Evolutionary conservation across 345 rosid species (phyloP).

Genomic region (Hibiscus tridactylites): DNA sequence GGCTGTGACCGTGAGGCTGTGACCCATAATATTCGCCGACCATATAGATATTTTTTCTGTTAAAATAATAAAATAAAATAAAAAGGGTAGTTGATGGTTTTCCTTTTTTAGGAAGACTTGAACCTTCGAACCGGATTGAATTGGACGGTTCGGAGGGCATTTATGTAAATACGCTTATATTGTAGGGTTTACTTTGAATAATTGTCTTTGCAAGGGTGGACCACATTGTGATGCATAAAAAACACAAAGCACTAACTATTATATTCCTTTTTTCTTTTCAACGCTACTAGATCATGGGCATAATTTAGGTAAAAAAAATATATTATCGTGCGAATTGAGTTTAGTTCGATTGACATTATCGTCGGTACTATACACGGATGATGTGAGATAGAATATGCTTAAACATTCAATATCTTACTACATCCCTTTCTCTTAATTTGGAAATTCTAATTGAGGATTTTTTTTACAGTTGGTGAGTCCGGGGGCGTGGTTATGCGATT

Average conservation of each 20-base stretch:
- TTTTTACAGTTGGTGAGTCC: conserved; percentile 29
- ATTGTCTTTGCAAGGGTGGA: neutral
- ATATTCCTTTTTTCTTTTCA: neutral
- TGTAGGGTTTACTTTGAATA: neutral
- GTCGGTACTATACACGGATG: too few species aligned
- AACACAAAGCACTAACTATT: neutral
- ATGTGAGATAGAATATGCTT: too few species aligned
- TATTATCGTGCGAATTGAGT: too few species aligned
- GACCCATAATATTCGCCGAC: neutral
- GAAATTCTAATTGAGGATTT: neutral
- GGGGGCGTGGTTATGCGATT: conserved; percentile 41
- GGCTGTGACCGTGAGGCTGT: neutral
- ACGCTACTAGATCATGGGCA: neutral
- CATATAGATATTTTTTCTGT: neutral
- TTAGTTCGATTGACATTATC: too few species aligned
- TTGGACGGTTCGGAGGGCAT: neutral
- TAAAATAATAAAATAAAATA: neutral
- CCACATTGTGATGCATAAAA: neutral
- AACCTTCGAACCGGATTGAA: neutral
- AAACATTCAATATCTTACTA: too few species aligned
- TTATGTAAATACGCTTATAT: neutral
- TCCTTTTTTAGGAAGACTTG: neutral
- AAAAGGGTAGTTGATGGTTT: neutral
- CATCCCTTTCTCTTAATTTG: too few species aligned
- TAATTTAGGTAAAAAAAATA: too few species aligned